Conservation (phyloP, 345 rosid genomes). For the Arabidopsis suecica region DNA sequence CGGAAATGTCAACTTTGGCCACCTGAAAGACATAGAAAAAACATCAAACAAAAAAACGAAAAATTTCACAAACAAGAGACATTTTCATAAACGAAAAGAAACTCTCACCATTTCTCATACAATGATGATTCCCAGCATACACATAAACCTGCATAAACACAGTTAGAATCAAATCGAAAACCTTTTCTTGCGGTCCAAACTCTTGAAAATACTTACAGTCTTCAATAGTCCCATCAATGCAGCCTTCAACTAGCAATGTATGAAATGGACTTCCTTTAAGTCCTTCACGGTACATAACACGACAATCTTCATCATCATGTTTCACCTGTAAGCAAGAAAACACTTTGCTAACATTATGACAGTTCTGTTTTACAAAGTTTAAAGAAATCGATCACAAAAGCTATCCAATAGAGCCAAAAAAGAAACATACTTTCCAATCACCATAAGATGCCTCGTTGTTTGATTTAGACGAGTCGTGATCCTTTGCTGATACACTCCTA, state of each 20-base stretch:
- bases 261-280: conserved; percentile 81
- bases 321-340: conserved; percentile 57
- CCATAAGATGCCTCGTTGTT: conserved; percentile 53
- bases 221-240: conserved; percentile 84
- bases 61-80: neutral
- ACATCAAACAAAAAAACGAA: neutral
- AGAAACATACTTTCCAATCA: conserved; percentile 81
- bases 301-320: conserved; percentile 77
- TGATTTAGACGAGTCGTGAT: conserved; percentile 46
- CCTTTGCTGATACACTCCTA: conserved; percentile 73
- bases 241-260: conserved; percentile 92
- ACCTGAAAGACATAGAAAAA: conserved; percentile 54
- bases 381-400: neutral
- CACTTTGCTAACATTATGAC: conserved; percentile 14
- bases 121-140: conserved; percentile 78
- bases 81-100: neutral
- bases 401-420: neutral
- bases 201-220: conserved; percentile 61
- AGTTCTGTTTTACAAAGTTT: neutral
- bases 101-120: conserved; percentile 78
- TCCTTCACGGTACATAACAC: conserved; percentile 96
- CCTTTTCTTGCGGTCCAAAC: neutral
- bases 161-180: conserved; percentile 22
- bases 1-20: conserved; percentile 85
- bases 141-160: conserved; percentile 72